Evolutionary conservation across 2,329 filamentous ascomycete genomes (phyloP), one percentile per base, ranked within the genome.

Genomic region (Ophiostoma australiae): DNA sequence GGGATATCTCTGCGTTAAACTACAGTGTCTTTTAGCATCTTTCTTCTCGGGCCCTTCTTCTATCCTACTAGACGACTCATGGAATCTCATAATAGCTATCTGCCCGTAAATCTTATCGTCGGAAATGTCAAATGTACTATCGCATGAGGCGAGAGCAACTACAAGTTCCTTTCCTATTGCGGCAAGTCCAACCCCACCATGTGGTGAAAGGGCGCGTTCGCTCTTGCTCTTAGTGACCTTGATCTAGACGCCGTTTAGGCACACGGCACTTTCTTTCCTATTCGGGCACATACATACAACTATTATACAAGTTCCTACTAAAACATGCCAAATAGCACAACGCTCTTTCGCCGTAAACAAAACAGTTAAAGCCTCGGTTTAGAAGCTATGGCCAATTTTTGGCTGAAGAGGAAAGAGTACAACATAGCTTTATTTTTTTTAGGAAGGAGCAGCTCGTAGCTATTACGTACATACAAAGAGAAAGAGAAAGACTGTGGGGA

Each of bases 261-360:
- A 58, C 52, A 58, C 52, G 44, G 44, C 61, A 65, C 61, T 65
- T 66, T 67, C 35, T 67, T 67, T 41, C 65, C 65, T 67, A 67
- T 67, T 67, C 13, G 5, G 37, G 65, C 20, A 31, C 65, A 23
- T 27, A 23, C 27, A 31, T 39, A 48, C 44, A 48, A 7, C 5
- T 48, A 20, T 41, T 10, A 41, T 8, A 23, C 48, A 7, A 23
- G 17, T 23, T 4, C 2, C 52, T 58, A 8, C 52, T n/a, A 58
- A 13, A 11, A 23, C n/a, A 37, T 55, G 48, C 20, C 48, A 23
- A 13, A 4, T 4, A 37, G 61, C 15, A 44, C 15, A 48, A 11
- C 58, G 23, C 31, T 17, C 58, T 63, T 63, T 63, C 58, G 13
- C 20, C 58, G 17, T 15, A 27, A 31, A 15, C 31, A 31, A 4